Conservation (phyloP, 176 grass and related monocot species). For the Cocos nucifera region DNA sequence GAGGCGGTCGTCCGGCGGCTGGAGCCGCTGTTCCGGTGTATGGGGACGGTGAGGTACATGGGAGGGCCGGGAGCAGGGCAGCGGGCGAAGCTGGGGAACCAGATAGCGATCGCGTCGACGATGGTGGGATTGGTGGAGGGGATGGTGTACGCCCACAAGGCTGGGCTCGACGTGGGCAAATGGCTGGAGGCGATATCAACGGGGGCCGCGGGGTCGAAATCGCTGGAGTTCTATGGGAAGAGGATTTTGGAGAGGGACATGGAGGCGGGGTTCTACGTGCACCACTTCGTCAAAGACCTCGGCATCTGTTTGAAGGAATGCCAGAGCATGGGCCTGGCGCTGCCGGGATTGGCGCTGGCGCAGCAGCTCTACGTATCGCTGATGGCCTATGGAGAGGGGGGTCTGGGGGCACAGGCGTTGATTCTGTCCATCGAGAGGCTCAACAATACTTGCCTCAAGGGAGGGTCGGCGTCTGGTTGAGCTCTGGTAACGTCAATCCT, state of each 20-base stretch:
- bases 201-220: constrained; percentile 78
- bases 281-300: constrained; percentile 94
- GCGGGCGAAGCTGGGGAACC: constrained; percentile 87
- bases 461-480: too few species aligned
- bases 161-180: constrained; percentile 67
- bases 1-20: constrained; percentile 42
- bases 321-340: constrained; percentile 82
- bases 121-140: constrained; percentile 97
- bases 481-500: too few species aligned
- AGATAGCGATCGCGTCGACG: constrained; percentile 84
- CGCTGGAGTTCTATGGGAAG: constrained; percentile 65
- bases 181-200: constrained; percentile 96
- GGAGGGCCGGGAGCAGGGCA: constrained; percentile 69
- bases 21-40: constrained; percentile 64
- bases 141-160: constrained; percentile 91
- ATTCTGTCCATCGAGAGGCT: constrained; percentile 71
- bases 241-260: constrained; percentile 86
- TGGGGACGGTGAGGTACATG: constrained; percentile 78
- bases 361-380: constrained; percentile 84
- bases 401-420: constrained; percentile 73
- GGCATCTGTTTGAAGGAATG: constrained; percentile 89
- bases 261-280: constrained; percentile 83
- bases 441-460: constrained; percentile 69
- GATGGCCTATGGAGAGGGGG: constrained; percentile 70
- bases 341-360: constrained; percentile 80